Conservation (phyloP, 1,139 yeast species). For the Kazachstania sp. region DNA sequence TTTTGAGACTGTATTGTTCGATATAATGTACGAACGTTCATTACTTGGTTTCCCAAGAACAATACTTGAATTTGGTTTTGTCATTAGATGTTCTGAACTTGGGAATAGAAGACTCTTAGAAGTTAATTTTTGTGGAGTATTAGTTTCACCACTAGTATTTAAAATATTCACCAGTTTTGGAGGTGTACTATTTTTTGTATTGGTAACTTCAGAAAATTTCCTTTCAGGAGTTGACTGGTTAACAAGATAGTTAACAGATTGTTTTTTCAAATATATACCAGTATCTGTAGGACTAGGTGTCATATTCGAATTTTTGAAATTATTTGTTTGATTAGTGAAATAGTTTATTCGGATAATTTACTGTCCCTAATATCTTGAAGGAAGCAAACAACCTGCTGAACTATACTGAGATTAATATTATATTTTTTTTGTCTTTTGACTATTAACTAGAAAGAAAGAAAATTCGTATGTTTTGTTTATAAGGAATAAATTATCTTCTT, state of each 20-base stretch:
- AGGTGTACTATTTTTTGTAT: neutral
- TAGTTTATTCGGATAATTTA: too few species aligned
- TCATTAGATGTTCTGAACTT: neutral
- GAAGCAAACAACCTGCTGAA: too few species aligned
- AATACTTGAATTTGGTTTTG: neutral
- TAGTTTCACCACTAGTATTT: neutral
- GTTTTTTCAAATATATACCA: neutral
- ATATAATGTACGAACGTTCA: neutral
- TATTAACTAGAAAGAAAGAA: too few species aligned
- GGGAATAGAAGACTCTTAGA: neutral
- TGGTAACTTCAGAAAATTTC: neutral
- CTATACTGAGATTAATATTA: too few species aligned
- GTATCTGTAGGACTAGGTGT: neutral
- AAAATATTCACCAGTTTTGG: neutral
- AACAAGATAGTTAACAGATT: conserved; percentile 1
- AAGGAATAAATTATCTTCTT: too few species aligned
- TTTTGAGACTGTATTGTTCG: neutral
- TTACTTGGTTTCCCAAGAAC: conserved; percentile 1
- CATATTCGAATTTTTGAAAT: neutral
- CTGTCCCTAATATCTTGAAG: too few species aligned
- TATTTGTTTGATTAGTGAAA: neutral
- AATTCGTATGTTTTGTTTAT: too few species aligned
- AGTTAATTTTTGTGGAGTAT: neutral
- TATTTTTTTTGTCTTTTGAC: too few species aligned
- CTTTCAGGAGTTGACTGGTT: neutral